Percentiles rank a stretch among this genome's conserved stretches.
Conservation (phyloP, 208 protist species). For the Acanthamoeba royreba region DNA sequence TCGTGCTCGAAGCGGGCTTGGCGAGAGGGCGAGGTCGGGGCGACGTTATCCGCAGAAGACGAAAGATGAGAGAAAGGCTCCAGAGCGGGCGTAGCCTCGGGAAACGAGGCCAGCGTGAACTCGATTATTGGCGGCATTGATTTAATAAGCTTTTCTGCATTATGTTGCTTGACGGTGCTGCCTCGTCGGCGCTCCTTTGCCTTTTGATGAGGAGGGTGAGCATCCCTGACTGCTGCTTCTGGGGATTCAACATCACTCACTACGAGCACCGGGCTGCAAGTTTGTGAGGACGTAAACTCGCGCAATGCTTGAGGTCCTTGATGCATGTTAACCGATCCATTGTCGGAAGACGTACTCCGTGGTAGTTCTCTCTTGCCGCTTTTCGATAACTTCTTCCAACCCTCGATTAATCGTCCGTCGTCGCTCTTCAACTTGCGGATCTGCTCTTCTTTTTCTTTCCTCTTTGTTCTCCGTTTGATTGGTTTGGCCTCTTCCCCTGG, state of each 20-base stretch:
- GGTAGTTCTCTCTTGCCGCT: background rate
- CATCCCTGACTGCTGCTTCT: too few relatives aligned
- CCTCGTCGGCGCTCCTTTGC: too few relatives aligned
- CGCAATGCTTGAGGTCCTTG: background rate
- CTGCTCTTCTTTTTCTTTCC: background rate
- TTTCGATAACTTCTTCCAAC: background rate
- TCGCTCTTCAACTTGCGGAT: background rate
- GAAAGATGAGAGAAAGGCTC: background rate
- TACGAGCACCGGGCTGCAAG: too few relatives aligned
- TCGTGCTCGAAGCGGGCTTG: background rate
- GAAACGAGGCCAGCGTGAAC: background rate
- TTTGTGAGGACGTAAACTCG: too few relatives aligned
- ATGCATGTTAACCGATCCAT: too few relatives aligned
- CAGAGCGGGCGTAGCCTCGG: background rate
- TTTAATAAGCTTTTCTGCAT: background rate
- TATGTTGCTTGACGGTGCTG: too few relatives aligned
- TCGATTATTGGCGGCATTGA: background rate
- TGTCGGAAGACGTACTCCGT: background rate
- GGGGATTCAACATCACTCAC: too few relatives aligned
- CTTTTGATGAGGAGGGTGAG: too few relatives aligned
- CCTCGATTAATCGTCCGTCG: background rate
- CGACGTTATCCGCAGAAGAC: background rate
- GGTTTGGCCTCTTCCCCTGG: background rate
- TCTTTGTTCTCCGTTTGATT: background rate
- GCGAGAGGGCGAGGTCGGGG: background rate